phyloP scores from a whole-genome alignment of 805 yeast genomes.

The Zygosaccharomyces rouxii region DNA sequence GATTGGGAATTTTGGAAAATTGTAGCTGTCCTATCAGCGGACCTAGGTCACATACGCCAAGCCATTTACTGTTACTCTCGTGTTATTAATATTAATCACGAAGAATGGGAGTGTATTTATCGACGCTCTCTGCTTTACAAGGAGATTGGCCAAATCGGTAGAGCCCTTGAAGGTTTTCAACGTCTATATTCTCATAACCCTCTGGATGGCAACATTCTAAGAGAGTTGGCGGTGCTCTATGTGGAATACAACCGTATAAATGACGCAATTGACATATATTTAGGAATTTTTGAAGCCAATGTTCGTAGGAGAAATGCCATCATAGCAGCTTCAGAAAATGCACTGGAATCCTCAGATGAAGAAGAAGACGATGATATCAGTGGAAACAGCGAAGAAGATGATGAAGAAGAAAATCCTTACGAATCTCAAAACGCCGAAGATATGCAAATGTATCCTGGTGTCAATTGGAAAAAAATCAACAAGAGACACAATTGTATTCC shows the following conservation, averaged over 20 bases:
- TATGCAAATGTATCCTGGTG: conserved; percentile 26
- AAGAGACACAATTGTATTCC: conserved; percentile 39
- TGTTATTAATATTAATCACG: conserved; percentile 49
- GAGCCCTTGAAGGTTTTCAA: conserved; percentile 72
- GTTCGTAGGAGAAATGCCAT: conserved; percentile 39
- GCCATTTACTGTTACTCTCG: conserved; percentile 75
- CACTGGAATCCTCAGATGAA: conserved; percentile 32
- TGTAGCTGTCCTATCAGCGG: conserved; percentile 64
- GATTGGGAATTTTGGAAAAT: conserved; percentile 76
- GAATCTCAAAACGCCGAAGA: conserved; percentile 23
- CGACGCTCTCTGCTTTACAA: conserved; percentile 65
- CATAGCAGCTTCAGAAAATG: conserved; percentile 28
- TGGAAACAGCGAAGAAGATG: conserved; percentile 11
- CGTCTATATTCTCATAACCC: conserved; percentile 55
- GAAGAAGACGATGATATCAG: conserved; percentile 24
- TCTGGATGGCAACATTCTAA: conserved; percentile 51
- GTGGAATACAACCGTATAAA: conserved; percentile 51
- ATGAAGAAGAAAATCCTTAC: conserved; percentile 18
- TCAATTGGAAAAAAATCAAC: conserved; percentile 30
- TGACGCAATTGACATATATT: conserved; percentile 72
- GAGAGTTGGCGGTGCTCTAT: conserved; percentile 54
- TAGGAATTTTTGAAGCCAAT: conserved; percentile 58
- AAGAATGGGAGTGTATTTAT: conserved; percentile 52
- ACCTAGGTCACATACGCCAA: conserved; percentile 65
- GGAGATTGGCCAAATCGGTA: conserved; percentile 58